phyloP scores from a whole-genome alignment of 1,284 basidiomycete species.

The Phenoliferia sp. region DNA sequence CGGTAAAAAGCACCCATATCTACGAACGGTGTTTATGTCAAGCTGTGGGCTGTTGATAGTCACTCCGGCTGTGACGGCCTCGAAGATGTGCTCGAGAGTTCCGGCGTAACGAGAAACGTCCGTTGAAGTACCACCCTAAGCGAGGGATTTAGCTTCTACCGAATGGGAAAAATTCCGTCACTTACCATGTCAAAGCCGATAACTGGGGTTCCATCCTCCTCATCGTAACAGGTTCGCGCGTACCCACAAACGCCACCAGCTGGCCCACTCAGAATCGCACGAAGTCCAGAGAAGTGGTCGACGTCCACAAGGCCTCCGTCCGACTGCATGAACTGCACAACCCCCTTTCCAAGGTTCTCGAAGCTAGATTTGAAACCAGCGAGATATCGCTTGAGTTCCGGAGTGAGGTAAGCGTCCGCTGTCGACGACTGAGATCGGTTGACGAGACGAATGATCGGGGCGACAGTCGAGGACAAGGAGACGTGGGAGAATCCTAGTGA shows the following conservation, averaged over 20 bases:
- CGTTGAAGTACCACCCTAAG: slow-evolving; percentile 72
- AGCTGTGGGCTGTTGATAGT: slow-evolving; percentile 78
- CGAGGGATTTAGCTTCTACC: background rate
- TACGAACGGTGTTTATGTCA: slow-evolving; percentile 60
- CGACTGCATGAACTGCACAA: slow-evolving; percentile 72
- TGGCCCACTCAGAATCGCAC: slow-evolving; percentile 77
- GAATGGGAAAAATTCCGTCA: background rate
- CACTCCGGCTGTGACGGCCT: slow-evolving; percentile 85
- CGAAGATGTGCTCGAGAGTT: slow-evolving; percentile 78
- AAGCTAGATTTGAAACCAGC: no score
- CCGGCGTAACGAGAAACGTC: slow-evolving; percentile 86
- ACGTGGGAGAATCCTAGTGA: slow-evolving; percentile 55
- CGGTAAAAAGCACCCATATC: no score
- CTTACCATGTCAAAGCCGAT: slow-evolving; percentile 53
- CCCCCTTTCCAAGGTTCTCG: no score
- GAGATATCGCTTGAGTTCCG: slow-evolving; percentile 47
- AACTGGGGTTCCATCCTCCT: slow-evolving; percentile 58
- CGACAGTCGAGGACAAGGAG: slow-evolving; percentile 77
- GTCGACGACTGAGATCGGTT: slow-evolving; percentile 87
- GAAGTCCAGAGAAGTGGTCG: slow-evolving; percentile 80
- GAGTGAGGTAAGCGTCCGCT: slow-evolving; percentile 76
- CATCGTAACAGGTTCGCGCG: slow-evolving; percentile 76
- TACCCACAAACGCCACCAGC: slow-evolving; percentile 86
- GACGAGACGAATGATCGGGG: slow-evolving; percentile 69
- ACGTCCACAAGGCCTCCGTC: slow-evolving; percentile 83